Evolutionary conservation across 192 early-diverging fungal genomes (phyloP).

Genomic region (Gamsiella multidivaricata): DNA sequence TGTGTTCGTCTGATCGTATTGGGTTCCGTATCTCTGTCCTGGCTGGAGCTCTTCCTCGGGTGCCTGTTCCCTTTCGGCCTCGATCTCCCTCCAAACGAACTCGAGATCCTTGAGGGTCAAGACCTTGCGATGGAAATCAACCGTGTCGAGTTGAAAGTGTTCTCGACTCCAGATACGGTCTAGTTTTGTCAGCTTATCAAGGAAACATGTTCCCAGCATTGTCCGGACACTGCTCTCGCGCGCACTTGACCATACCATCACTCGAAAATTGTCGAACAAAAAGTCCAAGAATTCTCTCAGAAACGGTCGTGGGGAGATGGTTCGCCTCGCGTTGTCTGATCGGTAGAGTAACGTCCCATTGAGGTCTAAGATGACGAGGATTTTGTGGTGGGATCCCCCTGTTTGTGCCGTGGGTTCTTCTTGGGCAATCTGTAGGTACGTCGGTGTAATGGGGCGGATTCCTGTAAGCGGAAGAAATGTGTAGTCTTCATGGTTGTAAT

Average conservation of each 20-base stretch:
- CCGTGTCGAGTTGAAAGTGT: conserved; percentile 55
- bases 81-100: conserved; percentile 61
- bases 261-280: conserved; percentile 65
- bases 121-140: conserved; percentile 55
- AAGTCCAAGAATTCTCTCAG: conserved; percentile 65
- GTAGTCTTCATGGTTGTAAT: conserved; percentile 1
- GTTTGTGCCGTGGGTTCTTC: background rate
- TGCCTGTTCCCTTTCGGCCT: conserved; percentile 2
- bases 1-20: conserved; percentile 61
- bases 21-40: background rate
- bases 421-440: background rate
- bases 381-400: conserved; percentile 11
- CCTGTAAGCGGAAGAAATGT: conserved; percentile 23
- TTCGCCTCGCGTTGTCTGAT: background rate
- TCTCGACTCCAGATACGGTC: conserved; percentile 68
- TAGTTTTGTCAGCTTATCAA: conserved; percentile 33
- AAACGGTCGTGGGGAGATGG: conserved; percentile 60
- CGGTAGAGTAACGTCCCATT: conserved; percentile 76
- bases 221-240: conserved; percentile 61
- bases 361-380: conserved; percentile 75
- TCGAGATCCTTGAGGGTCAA: conserved; percentile 73
- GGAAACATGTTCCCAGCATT: conserved; percentile 65
- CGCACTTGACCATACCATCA: conserved; percentile 84
- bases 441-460: conserved; percentile 33
- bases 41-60: background rate